phyloP scores from a whole-genome alignment of 345 rosid species.

The Diplotaxis tenuifolia region DNA sequence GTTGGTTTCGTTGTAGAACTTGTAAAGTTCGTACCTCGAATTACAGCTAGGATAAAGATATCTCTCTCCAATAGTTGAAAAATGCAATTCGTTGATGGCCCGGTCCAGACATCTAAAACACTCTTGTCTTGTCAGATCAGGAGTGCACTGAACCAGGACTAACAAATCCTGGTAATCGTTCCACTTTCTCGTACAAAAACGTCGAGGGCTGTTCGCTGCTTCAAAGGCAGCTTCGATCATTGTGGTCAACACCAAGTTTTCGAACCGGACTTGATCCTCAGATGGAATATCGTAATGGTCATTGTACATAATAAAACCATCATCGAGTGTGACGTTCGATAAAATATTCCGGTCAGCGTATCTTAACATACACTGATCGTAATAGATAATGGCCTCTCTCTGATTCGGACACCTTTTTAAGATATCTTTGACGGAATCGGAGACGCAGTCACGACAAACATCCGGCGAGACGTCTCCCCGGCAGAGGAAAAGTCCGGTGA shows the following conservation, averaged over 20 bases:
- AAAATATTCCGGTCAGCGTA: slow-evolving; percentile 31
- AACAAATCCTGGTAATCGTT: not conserved
- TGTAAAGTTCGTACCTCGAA: not conserved
- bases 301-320: not conserved
- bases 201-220: not conserved
- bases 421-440: not conserved
- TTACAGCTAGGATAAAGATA: not conserved
- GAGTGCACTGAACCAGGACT: not conserved
- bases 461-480: not conserved
- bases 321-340: not conserved
- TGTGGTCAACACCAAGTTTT: not conserved
- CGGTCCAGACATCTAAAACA: not conserved
- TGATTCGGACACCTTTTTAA: slow-evolving; percentile 10
- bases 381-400: slow-evolving; percentile 29
- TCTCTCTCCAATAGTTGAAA: not conserved
- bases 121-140: not conserved
- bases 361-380: slow-evolving; percentile 35
- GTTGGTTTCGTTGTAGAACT: not conserved
- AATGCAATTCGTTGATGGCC: not conserved
- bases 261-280: not conserved
- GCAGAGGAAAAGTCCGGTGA: slow-evolving; percentile 40
- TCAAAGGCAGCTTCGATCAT: not conserved
- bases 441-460: slow-evolving; percentile 8
- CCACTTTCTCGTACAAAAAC: not conserved
- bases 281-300: not conserved